A percentile compares a stretch with the other conserved stretches of the same genome.
phyloP scores from a whole-genome alignment of 2,329 filamentous ascomycete genomes.

The Sporothrix dimorphospora region DNA sequence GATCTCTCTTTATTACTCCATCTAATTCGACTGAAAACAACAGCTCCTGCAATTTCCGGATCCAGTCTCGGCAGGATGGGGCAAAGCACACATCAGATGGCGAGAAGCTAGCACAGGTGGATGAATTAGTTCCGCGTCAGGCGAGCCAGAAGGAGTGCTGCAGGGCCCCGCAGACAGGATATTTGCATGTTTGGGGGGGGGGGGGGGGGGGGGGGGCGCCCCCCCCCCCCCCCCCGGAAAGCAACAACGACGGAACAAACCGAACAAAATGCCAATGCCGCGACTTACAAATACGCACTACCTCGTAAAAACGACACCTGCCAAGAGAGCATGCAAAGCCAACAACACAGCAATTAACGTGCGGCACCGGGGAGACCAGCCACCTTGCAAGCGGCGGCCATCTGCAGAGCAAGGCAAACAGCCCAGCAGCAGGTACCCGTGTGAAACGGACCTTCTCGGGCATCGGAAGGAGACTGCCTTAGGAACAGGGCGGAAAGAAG shows the following conservation, averaged over 20 bases:
- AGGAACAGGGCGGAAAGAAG: neutral
- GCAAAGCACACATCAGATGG: neutral
- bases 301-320: neutral
- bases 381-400: conserved; percentile 22
- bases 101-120: neutral
- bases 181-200: neutral
- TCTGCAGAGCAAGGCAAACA: neutral
- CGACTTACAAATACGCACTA: neutral
- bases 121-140: neutral
- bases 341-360: conserved; percentile 7
- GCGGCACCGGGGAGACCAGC: conserved; percentile 18
- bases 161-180: neutral
- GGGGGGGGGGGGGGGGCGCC: no score
- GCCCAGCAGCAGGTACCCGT: neutral
- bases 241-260: neutral
- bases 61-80: neutral
- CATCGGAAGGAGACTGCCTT: neutral
- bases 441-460: neutral
- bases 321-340: neutral
- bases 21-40: neutral
- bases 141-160: neutral
- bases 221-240: no score
- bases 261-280: neutral
- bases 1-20: neutral
- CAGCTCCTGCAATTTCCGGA: conserved; percentile 25